These are phyloP conservation scores for Oenanthe sinensis DNA, from an alignment of 129 eudicot species.

Conservation along the genomic window DNA sequence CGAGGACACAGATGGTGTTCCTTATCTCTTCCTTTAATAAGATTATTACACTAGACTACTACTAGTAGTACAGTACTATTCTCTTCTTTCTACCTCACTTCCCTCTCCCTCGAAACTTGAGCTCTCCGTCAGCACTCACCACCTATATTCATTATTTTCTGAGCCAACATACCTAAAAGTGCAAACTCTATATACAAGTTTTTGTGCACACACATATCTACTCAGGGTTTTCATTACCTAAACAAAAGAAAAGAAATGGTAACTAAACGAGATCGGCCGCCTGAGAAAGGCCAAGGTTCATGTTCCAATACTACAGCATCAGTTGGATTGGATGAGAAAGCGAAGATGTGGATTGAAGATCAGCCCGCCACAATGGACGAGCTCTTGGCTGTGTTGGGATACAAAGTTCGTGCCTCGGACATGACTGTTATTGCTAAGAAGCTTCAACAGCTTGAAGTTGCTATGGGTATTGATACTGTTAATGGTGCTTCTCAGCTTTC, in stretches of 20 bases:
- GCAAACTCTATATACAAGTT: background rate
- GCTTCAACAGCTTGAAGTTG: slow-evolving; percentile 68
- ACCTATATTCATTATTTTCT: slow-evolving; percentile 31
- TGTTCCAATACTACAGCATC: slow-evolving; percentile 12
- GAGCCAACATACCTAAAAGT: slow-evolving; percentile 15
- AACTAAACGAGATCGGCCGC: slow-evolving; percentile 54
- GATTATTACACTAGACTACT: too few species aligned
- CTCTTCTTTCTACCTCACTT: slow-evolving; percentile 32
- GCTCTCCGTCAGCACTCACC: slow-evolving; percentile 41
- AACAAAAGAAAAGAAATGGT: background rate
- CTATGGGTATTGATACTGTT: slow-evolving; percentile 44
- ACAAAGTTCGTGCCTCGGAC: slow-evolving; percentile 67
- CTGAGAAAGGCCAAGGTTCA: slow-evolving; percentile 25
- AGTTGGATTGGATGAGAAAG: slow-evolving; percentile 9
- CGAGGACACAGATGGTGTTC: slow-evolving; percentile 16
- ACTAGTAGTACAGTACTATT: background rate
- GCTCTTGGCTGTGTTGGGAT: slow-evolving; percentile 62
- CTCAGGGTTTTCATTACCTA: background rate
- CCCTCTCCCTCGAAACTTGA: slow-evolving; percentile 67
- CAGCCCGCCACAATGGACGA: slow-evolving; percentile 64
- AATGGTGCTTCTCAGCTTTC: slow-evolving; percentile 46
- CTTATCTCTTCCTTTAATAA: slow-evolving; percentile 39
- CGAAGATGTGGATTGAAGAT: slow-evolving; percentile 28
- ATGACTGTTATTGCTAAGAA: slow-evolving; percentile 74
- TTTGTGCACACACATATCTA: slow-evolving; percentile 1